Base-by-base conservation (phyloP, 1,284 basidiomycete species). In the Rhodotorula sp. region DNA sequence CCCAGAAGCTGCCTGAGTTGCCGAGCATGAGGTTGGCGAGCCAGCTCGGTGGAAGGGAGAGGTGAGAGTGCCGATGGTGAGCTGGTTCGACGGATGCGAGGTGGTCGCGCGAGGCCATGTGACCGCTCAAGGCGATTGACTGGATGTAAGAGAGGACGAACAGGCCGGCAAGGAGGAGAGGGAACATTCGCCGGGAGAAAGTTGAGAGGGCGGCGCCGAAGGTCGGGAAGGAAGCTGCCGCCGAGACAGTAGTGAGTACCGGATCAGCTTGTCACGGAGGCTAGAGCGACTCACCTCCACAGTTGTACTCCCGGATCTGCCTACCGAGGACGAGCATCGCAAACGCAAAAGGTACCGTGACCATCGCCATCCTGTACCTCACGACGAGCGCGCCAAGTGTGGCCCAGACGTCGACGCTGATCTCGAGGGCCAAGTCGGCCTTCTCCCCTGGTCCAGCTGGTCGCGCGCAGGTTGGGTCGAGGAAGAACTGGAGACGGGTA, bases 291-390 rank as follows among this genome's bases (percentile, higher is more conserved):
- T 37, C 50, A 70, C 74, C n/a, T 16, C 69, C 71, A 2, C 58
- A 13, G 55, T 75, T 63, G 65, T 52, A 76, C n/a, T 64, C 59
- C 40, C 31, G 47, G n/a, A 69, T 22, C 65, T 75, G 69, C 28
- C 55, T n/a, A 7, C 64, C 63, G 24, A 77, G 26, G 9, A 73
- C 64, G 44, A 74, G 57, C 55, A 75, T 59, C 37, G 70, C 63
- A 22, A 77, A 47, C 22, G 75, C 70, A 13, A 70, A 67, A 18
- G 77, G 77, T 40, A 77, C 71, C 4, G 72, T 64, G 15, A 75
- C 75, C 16, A 75, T 30, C 24, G 76, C 69, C 55, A 76, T 72
- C 30, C 76, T 59, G 64, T 75, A 78, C 28, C 76, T 58, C 52
- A 72, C 63, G 22, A 74, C 67, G 11, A 76, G 46, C 10, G 44